These are phyloP conservation scores for Epichloe bromicola DNA, from an alignment of 2,329 filamentous ascomycete species.

Conservation along the genomic window DNA sequence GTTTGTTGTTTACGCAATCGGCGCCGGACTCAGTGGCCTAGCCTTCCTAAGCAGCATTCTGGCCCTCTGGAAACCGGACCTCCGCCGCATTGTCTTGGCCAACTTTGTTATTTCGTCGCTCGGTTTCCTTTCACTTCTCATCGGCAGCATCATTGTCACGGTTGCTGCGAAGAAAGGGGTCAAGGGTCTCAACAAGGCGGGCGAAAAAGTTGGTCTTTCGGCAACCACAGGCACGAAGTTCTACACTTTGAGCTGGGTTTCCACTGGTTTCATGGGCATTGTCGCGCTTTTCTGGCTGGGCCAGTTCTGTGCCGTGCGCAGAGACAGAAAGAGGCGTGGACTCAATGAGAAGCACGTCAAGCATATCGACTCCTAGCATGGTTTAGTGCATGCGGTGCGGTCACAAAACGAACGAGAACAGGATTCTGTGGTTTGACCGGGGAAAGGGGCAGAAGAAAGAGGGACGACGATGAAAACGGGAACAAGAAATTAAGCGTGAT, in stretches of 20 bases:
- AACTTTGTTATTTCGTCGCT: constrained; percentile 27
- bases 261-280: constrained; percentile 30
- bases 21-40: constrained; percentile 27
- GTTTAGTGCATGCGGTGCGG: no score
- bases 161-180: constrained; percentile 27
- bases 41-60: constrained; percentile 27
- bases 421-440: neutral
- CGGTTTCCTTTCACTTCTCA: constrained; percentile 23
- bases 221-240: constrained; percentile 31
- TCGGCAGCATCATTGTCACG: constrained; percentile 31
- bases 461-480: neutral
- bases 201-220: constrained; percentile 30
- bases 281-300: constrained; percentile 28
- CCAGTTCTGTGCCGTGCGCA: constrained; percentile 18
- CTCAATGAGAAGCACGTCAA: neutral
- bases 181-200: constrained; percentile 27
- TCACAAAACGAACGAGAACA: neutral
- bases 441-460: neutral
- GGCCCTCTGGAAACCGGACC: constrained; percentile 21
- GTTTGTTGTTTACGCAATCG: constrained; percentile 36
- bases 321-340: constrained; percentile 10
- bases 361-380: neutral
- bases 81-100: constrained; percentile 14
- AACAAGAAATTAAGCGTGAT: neutral
- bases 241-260: constrained; percentile 32